These are phyloP conservation scores for Pyrus betulifolia DNA, from an alignment of 306 rosid species.

Conservation along the genomic window DNA sequence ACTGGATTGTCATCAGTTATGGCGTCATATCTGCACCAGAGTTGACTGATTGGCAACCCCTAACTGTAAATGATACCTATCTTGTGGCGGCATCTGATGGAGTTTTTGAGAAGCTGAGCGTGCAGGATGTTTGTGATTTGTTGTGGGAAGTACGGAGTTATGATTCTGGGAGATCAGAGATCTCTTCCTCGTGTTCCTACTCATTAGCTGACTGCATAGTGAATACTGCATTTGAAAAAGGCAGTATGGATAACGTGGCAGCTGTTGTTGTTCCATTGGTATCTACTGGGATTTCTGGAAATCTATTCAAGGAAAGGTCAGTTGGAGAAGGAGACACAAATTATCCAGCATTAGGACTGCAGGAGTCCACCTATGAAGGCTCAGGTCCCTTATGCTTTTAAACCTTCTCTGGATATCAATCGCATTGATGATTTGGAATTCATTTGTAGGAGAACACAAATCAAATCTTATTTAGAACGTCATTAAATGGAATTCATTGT, in stretches of 20 bases:
- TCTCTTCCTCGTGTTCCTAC: constrained; percentile 54
- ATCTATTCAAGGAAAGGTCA: constrained; percentile 26
- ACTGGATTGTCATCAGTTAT: constrained; percentile 40
- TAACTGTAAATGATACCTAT: constrained; percentile 79
- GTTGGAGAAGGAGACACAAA: constrained; percentile 34
- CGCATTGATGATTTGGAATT: neutral
- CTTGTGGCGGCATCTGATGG: constrained; percentile 97
- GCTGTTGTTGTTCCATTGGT: constrained; percentile 78
- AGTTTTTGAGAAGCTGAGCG: constrained; percentile 74
- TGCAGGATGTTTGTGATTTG: constrained; percentile 90
- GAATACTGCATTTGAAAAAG: constrained; percentile 56
- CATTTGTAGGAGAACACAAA: neutral
- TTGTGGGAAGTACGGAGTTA: constrained; percentile 59
- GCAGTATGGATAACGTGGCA: constrained; percentile 89
- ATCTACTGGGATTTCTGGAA: constrained; percentile 31
- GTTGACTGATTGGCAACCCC: constrained; percentile 86
- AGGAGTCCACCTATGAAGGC: constrained; percentile 31
- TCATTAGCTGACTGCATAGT: constrained; percentile 79
- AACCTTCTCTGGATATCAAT: neutral
- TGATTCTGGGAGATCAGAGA: constrained; percentile 30
- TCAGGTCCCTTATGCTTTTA: constrained; percentile 45
- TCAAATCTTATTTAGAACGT: neutral
- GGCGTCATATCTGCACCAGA: constrained; percentile 94
- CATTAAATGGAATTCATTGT: neutral
- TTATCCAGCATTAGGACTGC: constrained; percentile 27